Conservation (phyloP, 1,284 basidiomycete species). For the Ceratobasidium sp. region DNA sequence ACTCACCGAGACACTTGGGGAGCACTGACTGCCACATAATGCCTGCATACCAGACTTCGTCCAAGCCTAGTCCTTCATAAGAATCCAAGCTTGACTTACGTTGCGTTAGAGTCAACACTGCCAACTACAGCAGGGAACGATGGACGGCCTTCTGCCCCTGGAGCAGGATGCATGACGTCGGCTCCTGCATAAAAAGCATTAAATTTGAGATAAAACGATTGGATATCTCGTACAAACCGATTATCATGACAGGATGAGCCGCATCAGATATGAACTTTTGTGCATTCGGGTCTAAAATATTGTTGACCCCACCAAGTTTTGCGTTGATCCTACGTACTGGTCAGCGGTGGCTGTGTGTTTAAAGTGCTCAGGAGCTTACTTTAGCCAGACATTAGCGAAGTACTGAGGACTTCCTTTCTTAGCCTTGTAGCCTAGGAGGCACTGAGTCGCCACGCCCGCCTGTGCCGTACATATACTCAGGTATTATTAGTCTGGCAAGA, state of each 20-base stretch:
- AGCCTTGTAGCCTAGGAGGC: conserved; percentile 75
- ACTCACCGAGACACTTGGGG: conserved; percentile 75
- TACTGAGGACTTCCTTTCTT: conserved; percentile 76
- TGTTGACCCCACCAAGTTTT: conserved; percentile 48
- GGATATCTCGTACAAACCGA: conserved; percentile 6
- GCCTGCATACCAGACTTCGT: conserved; percentile 53
- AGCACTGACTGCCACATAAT: conserved; percentile 67
- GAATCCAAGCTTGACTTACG: conserved; percentile 12
- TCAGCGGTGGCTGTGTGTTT: background rate
- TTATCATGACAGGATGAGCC: conserved; percentile 41
- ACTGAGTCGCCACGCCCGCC: conserved; percentile 81
- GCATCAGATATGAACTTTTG: conserved; percentile 43
- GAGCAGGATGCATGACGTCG: conserved; percentile 83
- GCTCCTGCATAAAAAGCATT: conserved; percentile 63
- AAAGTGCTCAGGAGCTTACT: too few species aligned
- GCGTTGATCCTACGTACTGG: conserved; percentile 42
- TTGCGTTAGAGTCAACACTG: conserved; percentile 73
- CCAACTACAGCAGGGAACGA: conserved; percentile 82
- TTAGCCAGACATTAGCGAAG: conserved; percentile 74
- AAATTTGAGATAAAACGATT: conserved; percentile 23
- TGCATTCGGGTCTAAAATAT: conserved; percentile 37
- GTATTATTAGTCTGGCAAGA: too few species aligned
- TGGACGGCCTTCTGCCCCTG: conserved; percentile 78
- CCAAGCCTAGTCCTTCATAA: background rate
- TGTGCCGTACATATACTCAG: conserved; percentile 19